Evolutionary conservation across 139 green algal genomes (phyloP).

Genomic region (Nannochloris sp.): DNA sequence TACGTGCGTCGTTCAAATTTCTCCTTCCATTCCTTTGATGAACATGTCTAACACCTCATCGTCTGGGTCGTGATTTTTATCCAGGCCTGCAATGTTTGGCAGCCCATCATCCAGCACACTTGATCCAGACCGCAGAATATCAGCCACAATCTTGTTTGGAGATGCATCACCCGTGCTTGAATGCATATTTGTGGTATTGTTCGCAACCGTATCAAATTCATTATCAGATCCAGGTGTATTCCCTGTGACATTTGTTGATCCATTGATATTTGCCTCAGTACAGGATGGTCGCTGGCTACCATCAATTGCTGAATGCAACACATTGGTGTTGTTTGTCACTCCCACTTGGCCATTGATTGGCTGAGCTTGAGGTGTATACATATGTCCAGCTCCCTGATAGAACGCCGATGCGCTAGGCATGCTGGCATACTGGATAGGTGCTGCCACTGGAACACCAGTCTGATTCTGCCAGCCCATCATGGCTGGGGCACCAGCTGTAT

Average conservation of each 20-base stretch:
- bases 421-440: too few species aligned
- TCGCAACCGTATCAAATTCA: background rate
- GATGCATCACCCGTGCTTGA: background rate
- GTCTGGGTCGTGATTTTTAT: background rate
- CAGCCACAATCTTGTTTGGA: background rate
- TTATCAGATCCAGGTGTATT: background rate
- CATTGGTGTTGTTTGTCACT: background rate
- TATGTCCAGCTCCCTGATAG: too few species aligned
- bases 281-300: too few species aligned
- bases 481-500: too few species aligned
- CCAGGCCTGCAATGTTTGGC: background rate
- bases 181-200: background rate
- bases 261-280: background rate
- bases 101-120: background rate
- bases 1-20: background rate
- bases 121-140: background rate
- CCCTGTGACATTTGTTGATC: background rate
- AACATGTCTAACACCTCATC: constrained; percentile 1
- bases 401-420: too few species aligned
- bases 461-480: too few species aligned
- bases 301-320: too few species aligned
- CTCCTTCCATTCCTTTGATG: constrained; percentile 3
- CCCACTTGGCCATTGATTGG: background rate
- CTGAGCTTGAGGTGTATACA: background rate
- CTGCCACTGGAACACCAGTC: too few species aligned